Evolutionary conservation across 1,139 yeast genomes (phyloP), one percentile per base, ranked within the genome.

Genomic region (Suhomyces bribrorum): DNA sequence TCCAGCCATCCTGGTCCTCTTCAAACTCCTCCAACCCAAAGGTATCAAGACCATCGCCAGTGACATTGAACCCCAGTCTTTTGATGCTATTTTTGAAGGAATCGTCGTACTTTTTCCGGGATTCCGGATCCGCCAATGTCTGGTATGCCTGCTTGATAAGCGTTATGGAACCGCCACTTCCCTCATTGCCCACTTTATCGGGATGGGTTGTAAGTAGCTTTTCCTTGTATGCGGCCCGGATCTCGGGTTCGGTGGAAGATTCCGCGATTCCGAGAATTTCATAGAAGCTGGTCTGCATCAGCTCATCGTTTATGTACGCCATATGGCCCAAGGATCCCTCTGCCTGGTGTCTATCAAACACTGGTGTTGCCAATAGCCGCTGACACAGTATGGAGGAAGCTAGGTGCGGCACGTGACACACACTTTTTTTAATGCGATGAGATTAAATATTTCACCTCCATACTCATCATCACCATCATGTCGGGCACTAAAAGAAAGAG

Each of bases 161-260:
- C 36, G 73, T 65, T 8, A 77, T 65, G 25, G 32, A 20, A 20
- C 8, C 11, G 23, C 11, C 23, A 20, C 11, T 20, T 4, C 11
- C 23, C 4, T n/a, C 5, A 20, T 20, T 20, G 11, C 46, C 28
- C 44, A 52, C 29, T 54, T 88, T 88, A 53, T 88, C 97, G 0
- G 97, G 97, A 57, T 88, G 97, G 7, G 76, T 59, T 5, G 59
- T 55, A 4, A 89, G 64, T n/a, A 88, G 67, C 13, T 73, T 74
- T 26, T 59, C 62, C 41, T 73, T 75, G 54, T 88, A 89, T 0
- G 92, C 88, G 11, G 57, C 56, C 49, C 79, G 81, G 17, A 89
- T 69, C 12, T 75, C 79, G 0, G 30, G 31, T 0, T 49, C 46
- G 0, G 63, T 40, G 0, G 80, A 73, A 7, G 62, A 61, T 2